A percentile compares a stretch with the other conserved stretches of the same genome.
These are phyloP conservation scores for Podospora comata DNA, from an alignment of 495 filamentous ascomycete species.

Conservation along the genomic window DNA sequence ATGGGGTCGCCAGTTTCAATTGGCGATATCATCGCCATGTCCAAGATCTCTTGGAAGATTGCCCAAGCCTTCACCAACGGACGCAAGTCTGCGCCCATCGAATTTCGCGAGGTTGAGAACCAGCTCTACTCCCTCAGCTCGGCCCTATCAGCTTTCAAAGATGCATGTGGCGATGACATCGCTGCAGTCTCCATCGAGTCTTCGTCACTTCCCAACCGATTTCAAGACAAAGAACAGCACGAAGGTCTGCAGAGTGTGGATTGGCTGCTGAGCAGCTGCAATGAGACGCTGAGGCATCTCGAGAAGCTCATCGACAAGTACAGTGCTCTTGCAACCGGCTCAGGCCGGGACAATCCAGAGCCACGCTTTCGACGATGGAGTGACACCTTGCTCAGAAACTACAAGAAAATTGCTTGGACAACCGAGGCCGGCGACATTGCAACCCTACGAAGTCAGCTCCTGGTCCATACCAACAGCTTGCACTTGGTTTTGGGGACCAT, in stretches of 20 bases:
- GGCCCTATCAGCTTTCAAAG: slow-evolving; percentile 13
- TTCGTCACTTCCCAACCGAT: not conserved
- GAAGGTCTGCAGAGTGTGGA: not conserved
- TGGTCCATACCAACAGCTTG: slow-evolving; percentile 23
- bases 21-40: slow-evolving; percentile 20
- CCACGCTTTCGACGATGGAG: slow-evolving; percentile 19
- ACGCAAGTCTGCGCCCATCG: slow-evolving; percentile 18
- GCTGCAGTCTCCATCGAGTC: not conserved
- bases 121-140: slow-evolving; percentile 23
- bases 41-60: slow-evolving; percentile 19
- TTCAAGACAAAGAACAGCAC: not conserved
- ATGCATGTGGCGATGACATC: slow-evolving; percentile 6
- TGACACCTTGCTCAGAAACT: slow-evolving; percentile 16
- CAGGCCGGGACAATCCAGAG: not conserved
- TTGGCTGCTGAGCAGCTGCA: slow-evolving; percentile 12
- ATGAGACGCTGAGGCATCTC: slow-evolving; percentile 21
- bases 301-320: slow-evolving; percentile 19
- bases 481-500: slow-evolving; percentile 19
- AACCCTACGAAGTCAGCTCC: slow-evolving; percentile 17
- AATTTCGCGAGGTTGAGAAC: slow-evolving; percentile 25
- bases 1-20: slow-evolving; percentile 24
- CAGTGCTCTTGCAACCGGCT: not conserved
- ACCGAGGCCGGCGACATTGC: slow-evolving; percentile 22
- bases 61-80: slow-evolving; percentile 21
- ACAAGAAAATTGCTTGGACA: slow-evolving; percentile 23